Percentiles rank a stretch among this genome's conserved stretches.
phyloP scores from a whole-genome alignment of 805 yeast genomes.

The Saturnispora galanensis region DNA sequence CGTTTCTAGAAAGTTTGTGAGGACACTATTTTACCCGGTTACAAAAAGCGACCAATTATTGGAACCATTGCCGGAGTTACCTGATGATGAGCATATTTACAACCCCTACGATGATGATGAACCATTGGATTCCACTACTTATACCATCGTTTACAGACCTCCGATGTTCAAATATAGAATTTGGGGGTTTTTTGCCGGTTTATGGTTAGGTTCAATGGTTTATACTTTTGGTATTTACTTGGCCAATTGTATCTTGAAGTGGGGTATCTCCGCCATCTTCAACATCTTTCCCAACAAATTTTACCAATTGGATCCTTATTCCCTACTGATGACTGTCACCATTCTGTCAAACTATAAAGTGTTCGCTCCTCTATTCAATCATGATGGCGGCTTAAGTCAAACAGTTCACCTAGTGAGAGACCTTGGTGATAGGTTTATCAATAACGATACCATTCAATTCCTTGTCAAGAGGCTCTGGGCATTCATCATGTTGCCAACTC shows the following conservation, averaged over 20 bases:
- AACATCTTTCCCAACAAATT: constrained; percentile 4
- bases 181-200: constrained; percentile 32
- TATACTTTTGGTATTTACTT: constrained; percentile 20
- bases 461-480: not conserved
- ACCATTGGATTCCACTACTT: constrained; percentile 29
- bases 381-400: not conserved
- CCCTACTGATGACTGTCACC: constrained; percentile 4
- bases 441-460: not conserved
- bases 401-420: not conserved
- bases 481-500: constrained; percentile 2
- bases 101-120: constrained; percentile 30
- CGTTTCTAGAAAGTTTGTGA: constrained; percentile 53
- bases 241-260: constrained; percentile 15
- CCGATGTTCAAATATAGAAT: constrained; percentile 61
- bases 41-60: constrained; percentile 65
- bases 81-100: constrained; percentile 20
- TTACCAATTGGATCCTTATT: constrained; percentile 9
- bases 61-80: constrained; percentile 28
- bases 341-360: not conserved
- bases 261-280: not conserved
- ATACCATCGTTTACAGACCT: constrained; percentile 79
- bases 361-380: not conserved
- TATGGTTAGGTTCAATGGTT: constrained; percentile 38
- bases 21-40: constrained; percentile 69
- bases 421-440: not conserved